These are phyloP conservation scores for Ganoderma leucocontextum DNA, from an alignment of 1,284 basidiomycete species.

Conservation along the genomic window DNA sequence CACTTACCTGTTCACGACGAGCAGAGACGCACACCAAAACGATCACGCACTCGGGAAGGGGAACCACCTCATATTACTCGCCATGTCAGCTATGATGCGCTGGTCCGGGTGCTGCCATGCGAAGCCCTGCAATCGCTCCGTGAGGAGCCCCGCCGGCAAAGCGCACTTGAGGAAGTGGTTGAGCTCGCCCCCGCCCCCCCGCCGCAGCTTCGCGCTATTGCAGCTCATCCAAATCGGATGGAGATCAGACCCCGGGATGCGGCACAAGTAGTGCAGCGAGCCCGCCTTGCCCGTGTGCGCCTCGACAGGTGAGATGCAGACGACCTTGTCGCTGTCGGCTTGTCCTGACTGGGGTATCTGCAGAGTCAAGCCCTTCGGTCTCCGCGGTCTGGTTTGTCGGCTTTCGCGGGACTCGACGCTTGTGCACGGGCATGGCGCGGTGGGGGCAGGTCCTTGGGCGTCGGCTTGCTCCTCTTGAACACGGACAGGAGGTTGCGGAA, in stretches of 20 bases:
- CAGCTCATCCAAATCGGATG: constrained; percentile 63
- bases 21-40: too few relatives aligned
- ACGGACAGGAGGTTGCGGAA: constrained; percentile 70
- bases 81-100: too few relatives aligned
- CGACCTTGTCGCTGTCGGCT: constrained; percentile 15
- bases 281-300: constrained; percentile 51
- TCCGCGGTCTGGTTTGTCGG: not conserved
- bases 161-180: too few relatives aligned
- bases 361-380: constrained; percentile 17
- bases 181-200: too few relatives aligned
- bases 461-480: constrained; percentile 62
- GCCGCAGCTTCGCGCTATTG: constrained; percentile 57
- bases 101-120: too few relatives aligned
- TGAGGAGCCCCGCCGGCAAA: too few relatives aligned
- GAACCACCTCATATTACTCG: too few relatives aligned
- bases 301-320: constrained; percentile 44
- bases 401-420: not conserved
- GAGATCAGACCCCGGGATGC: constrained; percentile 25
- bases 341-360: constrained; percentile 22
- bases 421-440: not conserved
- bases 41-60: too few relatives aligned
- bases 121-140: too few relatives aligned
- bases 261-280: constrained; percentile 59
- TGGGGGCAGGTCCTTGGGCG: constrained; percentile 11
- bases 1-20: too few relatives aligned